Conservation (phyloP, 2,329 filamentous ascomycete species). For the Xylariaceae sp. region DNA sequence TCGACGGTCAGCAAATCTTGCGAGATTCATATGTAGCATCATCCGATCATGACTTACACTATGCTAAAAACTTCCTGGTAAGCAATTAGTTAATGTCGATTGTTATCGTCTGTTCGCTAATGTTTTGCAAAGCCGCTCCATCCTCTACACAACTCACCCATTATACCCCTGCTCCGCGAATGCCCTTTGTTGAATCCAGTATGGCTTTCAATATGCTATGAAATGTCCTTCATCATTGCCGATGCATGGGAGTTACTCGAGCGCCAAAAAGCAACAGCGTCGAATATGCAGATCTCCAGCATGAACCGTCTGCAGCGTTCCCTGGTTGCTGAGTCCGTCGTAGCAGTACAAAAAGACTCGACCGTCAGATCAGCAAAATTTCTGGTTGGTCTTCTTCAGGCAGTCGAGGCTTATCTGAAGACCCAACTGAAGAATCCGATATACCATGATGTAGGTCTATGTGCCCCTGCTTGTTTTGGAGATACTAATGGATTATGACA, state of each 20-base stretch:
- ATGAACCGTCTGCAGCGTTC: constrained; percentile 63
- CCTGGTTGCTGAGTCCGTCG: constrained; percentile 50
- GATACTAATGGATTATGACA: constrained; percentile 16
- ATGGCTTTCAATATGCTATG: constrained; percentile 54
- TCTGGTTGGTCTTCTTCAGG: constrained; percentile 41
- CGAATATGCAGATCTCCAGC: constrained; percentile 48
- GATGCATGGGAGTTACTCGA: constrained; percentile 42
- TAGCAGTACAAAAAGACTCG: constrained; percentile 58
- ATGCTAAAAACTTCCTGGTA: too few relatives aligned
- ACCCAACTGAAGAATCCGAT: constrained; percentile 24
- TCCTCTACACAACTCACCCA: constrained; percentile 55
- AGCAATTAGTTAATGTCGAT: too few relatives aligned
- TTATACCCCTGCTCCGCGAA: constrained; percentile 46
- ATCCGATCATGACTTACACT: too few relatives aligned
- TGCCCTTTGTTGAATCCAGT: constrained; percentile 35
- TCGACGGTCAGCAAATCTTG: too few relatives aligned
- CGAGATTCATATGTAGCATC: too few relatives aligned
- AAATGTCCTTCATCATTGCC: constrained; percentile 47
- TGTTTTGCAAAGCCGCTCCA: constrained; percentile 42
- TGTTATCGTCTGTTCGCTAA: too few relatives aligned
- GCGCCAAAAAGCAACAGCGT: constrained; percentile 40
- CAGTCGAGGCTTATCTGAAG: constrained; percentile 44
- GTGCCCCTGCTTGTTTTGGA: background rate
- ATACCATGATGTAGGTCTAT: constrained; percentile 32
- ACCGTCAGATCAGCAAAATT: constrained; percentile 55